Evolutionary conservation across 192 early-diverging fungal genomes (phyloP), one percentile per base, ranked within the genome.

Genomic region (Entomortierella lignicola): DNA sequence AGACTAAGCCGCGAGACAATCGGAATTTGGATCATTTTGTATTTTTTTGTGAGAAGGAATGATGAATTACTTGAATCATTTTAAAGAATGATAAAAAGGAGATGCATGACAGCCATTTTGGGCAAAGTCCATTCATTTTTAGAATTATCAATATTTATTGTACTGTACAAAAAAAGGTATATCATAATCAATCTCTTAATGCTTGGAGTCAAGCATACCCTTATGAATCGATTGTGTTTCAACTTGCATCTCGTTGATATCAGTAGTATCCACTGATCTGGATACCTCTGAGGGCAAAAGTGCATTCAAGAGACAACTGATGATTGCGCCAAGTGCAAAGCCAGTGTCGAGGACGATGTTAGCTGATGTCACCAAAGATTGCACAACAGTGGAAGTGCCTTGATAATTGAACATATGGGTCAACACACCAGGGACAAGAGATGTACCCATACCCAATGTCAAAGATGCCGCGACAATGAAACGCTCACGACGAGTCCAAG

Each of bases 401-500:
- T 27, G 32, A 66, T 86, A 87, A 47, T 50, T 63, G 50, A 89
- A 67, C 59, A 89, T 82, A 59, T 89, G 72, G 1, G 77, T 81
- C 25, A 88, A 82, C 65, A 87, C 88, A 31, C 74, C 61, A 18
- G 86, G 86, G 23, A 88, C 85, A 30, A 88, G 43, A 4, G 80
- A 57, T 10, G 88, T 85, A 23, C 86, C 86, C 41, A 88, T 31
- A 4, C 86, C 86, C 32, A 88, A 56, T 1, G 83, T 61, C 57
- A 88, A 53, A 15, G 84, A 70, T 8, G 83, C 69, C 11, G 86
- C 77, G 3, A 85, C 79, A 60, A 88, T 88, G 39, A 88, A 86
- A 42, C 86, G 77, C 48, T 88, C 85, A 20, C 86, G 85, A 17
- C 86, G 77, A 34, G 86, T 86, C 86, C 86, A 88, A 48, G 85